Conservation (phyloP, 2,329 filamentous ascomycete species). For the Trichoderma endophyticum region DNA sequence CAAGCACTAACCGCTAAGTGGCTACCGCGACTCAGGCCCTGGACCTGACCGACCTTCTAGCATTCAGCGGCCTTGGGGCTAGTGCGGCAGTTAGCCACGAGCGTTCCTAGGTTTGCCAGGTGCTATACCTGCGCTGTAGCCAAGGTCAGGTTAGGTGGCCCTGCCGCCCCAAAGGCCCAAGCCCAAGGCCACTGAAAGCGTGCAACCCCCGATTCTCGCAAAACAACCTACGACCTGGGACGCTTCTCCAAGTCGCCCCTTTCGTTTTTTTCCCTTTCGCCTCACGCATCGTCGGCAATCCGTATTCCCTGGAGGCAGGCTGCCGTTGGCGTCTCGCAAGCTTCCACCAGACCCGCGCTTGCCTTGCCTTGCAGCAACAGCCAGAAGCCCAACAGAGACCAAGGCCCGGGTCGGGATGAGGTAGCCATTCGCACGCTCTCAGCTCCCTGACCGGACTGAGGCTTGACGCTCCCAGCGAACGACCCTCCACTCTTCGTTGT, state of each 20-base stretch:
- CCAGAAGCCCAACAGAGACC: neutral
- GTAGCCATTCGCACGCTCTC: slow-evolving; percentile 54
- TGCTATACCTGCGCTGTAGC: neutral
- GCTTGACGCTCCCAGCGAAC: slow-evolving; percentile 27
- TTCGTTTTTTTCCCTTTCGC: slow-evolving; percentile 17
- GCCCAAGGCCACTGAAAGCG: slow-evolving; percentile 13
- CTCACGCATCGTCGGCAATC: slow-evolving; percentile 16
- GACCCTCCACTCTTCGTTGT: slow-evolving; percentile 9
- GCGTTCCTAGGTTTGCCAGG: neutral
- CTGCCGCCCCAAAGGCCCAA: slow-evolving; percentile 6
- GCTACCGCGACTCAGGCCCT: slow-evolving; percentile 16
- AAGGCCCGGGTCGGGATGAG: slow-evolving; percentile 49
- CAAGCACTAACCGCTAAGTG: slow-evolving; percentile 13
- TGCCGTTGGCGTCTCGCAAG: slow-evolving; percentile 19
- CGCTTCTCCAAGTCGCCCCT: slow-evolving; percentile 13
- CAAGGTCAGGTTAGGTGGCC: neutral
- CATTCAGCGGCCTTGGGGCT: neutral
- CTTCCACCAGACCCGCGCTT: slow-evolving; percentile 17
- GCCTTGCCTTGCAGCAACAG: slow-evolving; percentile 10
- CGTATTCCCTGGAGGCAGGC: slow-evolving; percentile 16
- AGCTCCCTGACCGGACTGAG: slow-evolving; percentile 62
- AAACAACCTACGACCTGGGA: slow-evolving; percentile 14
- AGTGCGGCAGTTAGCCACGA: slow-evolving; percentile 1
- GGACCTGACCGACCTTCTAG: slow-evolving; percentile 16
- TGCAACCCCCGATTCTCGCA: slow-evolving; percentile 18